These are phyloP conservation scores for Zasmidium citrigriseum DNA, from an alignment of 2,329 filamentous ascomycete genomes.

Conservation along the genomic window DNA sequence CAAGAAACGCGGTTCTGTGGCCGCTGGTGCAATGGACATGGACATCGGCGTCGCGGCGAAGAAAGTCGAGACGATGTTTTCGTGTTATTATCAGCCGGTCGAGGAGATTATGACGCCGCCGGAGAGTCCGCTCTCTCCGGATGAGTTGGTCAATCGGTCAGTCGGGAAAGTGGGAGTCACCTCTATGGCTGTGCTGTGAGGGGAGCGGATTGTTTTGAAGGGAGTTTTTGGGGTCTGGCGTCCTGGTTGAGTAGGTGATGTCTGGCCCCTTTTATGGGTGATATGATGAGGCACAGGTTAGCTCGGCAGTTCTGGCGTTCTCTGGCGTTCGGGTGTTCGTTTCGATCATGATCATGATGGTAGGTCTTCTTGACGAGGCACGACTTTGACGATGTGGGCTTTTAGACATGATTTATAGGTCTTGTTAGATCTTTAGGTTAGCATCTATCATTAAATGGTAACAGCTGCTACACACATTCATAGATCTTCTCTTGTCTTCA, in stretches of 20 bases:
- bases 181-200: neutral
- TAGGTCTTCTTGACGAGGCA: too few relatives aligned
- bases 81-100: conserved; percentile 27
- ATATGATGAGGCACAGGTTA: too few relatives aligned
- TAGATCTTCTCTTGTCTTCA: too few relatives aligned
- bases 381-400: too few relatives aligned
- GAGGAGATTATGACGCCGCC: conserved; percentile 22
- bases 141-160: conserved; percentile 7
- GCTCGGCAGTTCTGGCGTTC: too few relatives aligned
- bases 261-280: too few relatives aligned
- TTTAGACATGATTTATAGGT: neutral
- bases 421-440: neutral
- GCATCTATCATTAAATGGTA: too few relatives aligned
- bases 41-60: conserved; percentile 9
- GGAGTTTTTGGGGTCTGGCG: too few relatives aligned
- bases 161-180: neutral
- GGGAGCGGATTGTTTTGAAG: too few relatives aligned
- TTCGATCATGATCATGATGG: neutral
- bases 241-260: too few relatives aligned
- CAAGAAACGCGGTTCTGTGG: neutral
- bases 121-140: conserved; percentile 15
- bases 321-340: too few relatives aligned
- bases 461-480: too few relatives aligned
- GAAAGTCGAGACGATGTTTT: conserved; percentile 25
- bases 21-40: neutral